Evolutionary conservation across 371 early-diverging fungal species (phyloP).

Genomic region (Mucor sp.): DNA sequence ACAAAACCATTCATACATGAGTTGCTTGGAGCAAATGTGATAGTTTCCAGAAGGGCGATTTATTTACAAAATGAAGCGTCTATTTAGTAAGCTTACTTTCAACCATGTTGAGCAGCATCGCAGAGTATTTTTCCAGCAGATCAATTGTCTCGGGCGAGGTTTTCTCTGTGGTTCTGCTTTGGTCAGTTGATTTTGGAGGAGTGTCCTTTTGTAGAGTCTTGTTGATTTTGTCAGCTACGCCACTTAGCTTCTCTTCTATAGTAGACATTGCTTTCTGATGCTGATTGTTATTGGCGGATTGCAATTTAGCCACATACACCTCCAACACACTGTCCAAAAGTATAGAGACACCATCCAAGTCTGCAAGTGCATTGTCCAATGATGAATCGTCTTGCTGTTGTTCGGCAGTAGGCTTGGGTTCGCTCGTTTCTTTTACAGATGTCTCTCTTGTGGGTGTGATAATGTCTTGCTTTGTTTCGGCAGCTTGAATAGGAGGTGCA

Average conservation of each 20-base stretch:
- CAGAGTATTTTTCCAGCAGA: constrained; percentile 25
- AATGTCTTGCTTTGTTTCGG: background rate
- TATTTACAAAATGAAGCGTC: background rate
- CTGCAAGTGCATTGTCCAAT: constrained; percentile 25
- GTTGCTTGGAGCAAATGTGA: no score
- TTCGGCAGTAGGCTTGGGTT: background rate
- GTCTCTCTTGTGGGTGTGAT: no score
- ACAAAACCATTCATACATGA: no score
- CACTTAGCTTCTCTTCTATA: constrained; percentile 20
- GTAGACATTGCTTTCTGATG: constrained; percentile 6
- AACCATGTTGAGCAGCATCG: constrained; percentile 19
- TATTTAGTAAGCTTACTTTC: constrained; percentile 23
- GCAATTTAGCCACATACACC: constrained; percentile 3
- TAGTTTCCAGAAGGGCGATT: background rate
- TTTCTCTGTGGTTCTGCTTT: background rate
- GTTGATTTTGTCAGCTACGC: constrained; percentile 10
- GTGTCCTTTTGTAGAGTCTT: constrained; percentile 1
- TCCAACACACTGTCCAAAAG: constrained; percentile 38
- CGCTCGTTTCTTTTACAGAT: no score
- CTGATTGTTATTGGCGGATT: background rate
- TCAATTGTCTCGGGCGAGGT: constrained; percentile 11
- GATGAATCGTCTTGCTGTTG: constrained; percentile 7
- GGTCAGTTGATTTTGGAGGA: background rate
- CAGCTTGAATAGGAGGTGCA: background rate
- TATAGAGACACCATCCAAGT: constrained; percentile 36